These are phyloP conservation scores for Carex myosuroides DNA, from an alignment of 176 grass and related monocot genomes.

Conservation along the genomic window DNA sequence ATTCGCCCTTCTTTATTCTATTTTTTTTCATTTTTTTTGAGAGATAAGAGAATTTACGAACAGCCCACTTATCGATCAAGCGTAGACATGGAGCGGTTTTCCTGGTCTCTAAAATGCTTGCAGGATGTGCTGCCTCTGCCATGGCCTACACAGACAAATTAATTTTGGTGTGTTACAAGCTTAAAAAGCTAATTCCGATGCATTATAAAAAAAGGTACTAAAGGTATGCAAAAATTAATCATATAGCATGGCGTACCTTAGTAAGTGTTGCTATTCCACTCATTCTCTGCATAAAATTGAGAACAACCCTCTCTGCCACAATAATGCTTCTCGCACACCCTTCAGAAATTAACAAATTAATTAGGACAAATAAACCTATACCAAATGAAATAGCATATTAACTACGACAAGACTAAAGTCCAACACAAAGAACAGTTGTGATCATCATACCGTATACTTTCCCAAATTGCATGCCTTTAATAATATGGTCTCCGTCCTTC, in stretches of 20 bases:
- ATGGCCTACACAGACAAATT: constrained; percentile 48
- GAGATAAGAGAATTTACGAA: constrained; percentile 28
- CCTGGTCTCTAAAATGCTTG: constrained; percentile 86
- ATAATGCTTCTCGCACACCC: constrained; percentile 82
- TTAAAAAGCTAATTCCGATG: not conserved
- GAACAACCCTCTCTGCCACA: constrained; percentile 83
- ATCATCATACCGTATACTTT: constrained; percentile 71
- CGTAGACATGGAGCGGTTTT: constrained; percentile 96
- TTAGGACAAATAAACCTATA: constrained; percentile 7
- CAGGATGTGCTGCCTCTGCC: constrained; percentile 78
- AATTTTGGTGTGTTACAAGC: not conserved
- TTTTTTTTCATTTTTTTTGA: not conserved
- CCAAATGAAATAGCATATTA: not conserved
- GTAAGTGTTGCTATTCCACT: constrained; percentile 93
- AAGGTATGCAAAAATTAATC: not conserved
- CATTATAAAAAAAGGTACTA: not conserved
- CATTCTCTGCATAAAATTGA: constrained; percentile 99
- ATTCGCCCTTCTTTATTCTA: not conserved
- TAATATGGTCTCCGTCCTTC: constrained; percentile 57
- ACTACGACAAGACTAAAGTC: not conserved
- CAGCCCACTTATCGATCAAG: constrained; percentile 88
- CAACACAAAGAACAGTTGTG: not conserved
- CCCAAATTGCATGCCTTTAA: constrained; percentile 82
- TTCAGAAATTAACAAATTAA: constrained; percentile 25
- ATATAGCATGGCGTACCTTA: constrained; percentile 45